phyloP scores from a whole-genome alignment of 2,329 filamentous ascomycete species.

The Clonostachys rhizophaga region DNA sequence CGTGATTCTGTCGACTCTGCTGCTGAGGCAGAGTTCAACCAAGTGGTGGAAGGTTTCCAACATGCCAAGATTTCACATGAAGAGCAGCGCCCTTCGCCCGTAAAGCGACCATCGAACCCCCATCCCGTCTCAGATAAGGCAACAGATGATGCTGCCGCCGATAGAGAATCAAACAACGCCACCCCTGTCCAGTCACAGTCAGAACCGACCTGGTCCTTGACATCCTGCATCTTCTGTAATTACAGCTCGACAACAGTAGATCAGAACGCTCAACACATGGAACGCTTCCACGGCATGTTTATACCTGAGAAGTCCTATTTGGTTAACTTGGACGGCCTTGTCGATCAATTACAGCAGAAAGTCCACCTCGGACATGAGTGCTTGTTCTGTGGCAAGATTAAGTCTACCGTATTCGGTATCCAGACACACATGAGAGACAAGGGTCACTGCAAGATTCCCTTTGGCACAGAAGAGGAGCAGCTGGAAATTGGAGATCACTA shows the following conservation, averaged over 20 bases:
- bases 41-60: slow-evolving; percentile 74
- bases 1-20: slow-evolving; percentile 55
- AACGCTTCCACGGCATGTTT: slow-evolving; percentile 90
- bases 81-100: slow-evolving; percentile 39
- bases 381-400: slow-evolving; percentile 79
- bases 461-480: slow-evolving; percentile 82
- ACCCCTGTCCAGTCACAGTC: slow-evolving; percentile 26
- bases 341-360: slow-evolving; percentile 74
- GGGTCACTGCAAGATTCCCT: slow-evolving; percentile 95
- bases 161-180: slow-evolving; percentile 36
- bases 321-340: slow-evolving; percentile 74
- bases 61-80: slow-evolving; percentile 58
- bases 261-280: slow-evolving; percentile 87
- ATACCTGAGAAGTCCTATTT: slow-evolving; percentile 86
- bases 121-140: slow-evolving; percentile 32
- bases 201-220: slow-evolving; percentile 35
- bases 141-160: slow-evolving; percentile 35
- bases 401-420: slow-evolving; percentile 72
- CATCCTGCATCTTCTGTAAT: slow-evolving; percentile 86
- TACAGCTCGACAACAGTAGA: slow-evolving; percentile 70
- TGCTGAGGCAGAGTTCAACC: slow-evolving; percentile 69
- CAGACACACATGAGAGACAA: slow-evolving; percentile 98
- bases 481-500: slow-evolving; percentile 95
- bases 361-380: slow-evolving; percentile 80
- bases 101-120: slow-evolving; percentile 50